Percentiles rank a stretch among this genome's conserved stretches.
Evolutionary conservation across 768 basidiomycete species (phyloP).

Genomic region (Pleurotus pulmonarius): DNA sequence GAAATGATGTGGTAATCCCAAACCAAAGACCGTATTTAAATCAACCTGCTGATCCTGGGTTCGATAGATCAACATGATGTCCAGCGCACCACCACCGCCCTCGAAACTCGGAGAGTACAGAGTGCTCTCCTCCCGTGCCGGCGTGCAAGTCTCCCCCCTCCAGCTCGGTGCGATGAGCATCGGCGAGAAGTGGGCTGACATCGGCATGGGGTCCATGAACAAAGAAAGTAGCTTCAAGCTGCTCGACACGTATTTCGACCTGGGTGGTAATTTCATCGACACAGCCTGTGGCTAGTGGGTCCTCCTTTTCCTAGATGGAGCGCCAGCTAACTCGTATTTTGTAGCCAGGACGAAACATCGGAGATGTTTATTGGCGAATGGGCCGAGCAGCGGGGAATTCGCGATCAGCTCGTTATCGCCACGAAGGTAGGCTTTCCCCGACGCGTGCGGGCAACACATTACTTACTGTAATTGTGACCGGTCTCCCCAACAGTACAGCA

Average conservation of each 20-base stretch:
- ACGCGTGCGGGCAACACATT: neutral
- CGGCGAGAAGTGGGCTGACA: slow-evolving; percentile 24
- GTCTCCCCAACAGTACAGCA: neutral
- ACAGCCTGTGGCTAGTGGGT: slow-evolving; percentile 36
- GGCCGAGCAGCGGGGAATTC: slow-evolving; percentile 34
- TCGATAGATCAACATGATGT: too few relatives aligned
- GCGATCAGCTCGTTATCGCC: slow-evolving; percentile 43
- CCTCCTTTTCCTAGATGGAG: neutral
- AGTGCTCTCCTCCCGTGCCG: slow-evolving; percentile 21
- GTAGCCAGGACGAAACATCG: slow-evolving; percentile 33
- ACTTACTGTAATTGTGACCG: too few relatives aligned
- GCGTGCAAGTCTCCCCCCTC: slow-evolving; percentile 32
- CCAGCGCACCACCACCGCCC: too few relatives aligned
- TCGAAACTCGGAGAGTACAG: too few relatives aligned
- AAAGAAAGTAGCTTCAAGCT: slow-evolving; percentile 36
- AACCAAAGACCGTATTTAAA: too few relatives aligned
- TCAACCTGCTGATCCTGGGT: too few relatives aligned
- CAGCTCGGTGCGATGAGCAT: slow-evolving; percentile 33
- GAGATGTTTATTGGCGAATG: slow-evolving; percentile 48
- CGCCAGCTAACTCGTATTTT: neutral
- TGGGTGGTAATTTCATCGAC: slow-evolving; percentile 42
- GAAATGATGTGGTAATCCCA: too few relatives aligned
- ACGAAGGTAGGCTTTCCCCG: slow-evolving; percentile 25
- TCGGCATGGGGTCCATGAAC: slow-evolving; percentile 25
- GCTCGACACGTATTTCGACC: slow-evolving; percentile 32